Conservation (phyloP, 306 rosid species). For the Alnus rubra region DNA sequence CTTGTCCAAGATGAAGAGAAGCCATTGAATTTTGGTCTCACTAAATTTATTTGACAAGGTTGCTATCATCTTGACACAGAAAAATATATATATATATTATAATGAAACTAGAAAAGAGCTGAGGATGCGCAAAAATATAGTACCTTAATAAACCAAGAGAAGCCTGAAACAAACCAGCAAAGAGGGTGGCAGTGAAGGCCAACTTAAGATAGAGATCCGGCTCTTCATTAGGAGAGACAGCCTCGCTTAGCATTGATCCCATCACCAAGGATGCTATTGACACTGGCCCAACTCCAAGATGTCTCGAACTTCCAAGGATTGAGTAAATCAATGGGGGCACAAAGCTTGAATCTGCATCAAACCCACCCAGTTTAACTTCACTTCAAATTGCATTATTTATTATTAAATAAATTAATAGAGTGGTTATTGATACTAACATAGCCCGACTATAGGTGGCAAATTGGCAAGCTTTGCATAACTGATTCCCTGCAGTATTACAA, state of each 20-base stretch:
- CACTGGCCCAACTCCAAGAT: slow-evolving; percentile 95
- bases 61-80: background rate
- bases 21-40: background rate
- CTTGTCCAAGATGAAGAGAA: background rate
- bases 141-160: slow-evolving; percentile 89
- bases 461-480: slow-evolving; percentile 98
- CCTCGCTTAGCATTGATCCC: slow-evolving; percentile 94
- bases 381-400: background rate
- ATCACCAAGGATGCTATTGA: slow-evolving; percentile 95
- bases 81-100: too few relatives aligned
- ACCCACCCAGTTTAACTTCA: background rate
- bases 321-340: slow-evolving; percentile 93
- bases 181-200: slow-evolving; percentile 93
- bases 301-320: slow-evolving; percentile 87
- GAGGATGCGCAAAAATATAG: slow-evolving; percentile 6
- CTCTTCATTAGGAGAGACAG: slow-evolving; percentile 56
- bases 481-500: slow-evolving; percentile 66
- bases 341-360: slow-evolving; percentile 90
- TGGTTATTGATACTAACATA: slow-evolving; percentile 59
- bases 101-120: background rate
- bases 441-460: slow-evolving; percentile 92
- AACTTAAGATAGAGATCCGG: slow-evolving; percentile 82
- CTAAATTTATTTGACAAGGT: too few relatives aligned
- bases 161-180: slow-evolving; percentile 88
- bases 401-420: background rate